Base-by-base conservation (phyloP, 495 filamentous ascomycete species). In the Daldinia bambusicola region DNA sequence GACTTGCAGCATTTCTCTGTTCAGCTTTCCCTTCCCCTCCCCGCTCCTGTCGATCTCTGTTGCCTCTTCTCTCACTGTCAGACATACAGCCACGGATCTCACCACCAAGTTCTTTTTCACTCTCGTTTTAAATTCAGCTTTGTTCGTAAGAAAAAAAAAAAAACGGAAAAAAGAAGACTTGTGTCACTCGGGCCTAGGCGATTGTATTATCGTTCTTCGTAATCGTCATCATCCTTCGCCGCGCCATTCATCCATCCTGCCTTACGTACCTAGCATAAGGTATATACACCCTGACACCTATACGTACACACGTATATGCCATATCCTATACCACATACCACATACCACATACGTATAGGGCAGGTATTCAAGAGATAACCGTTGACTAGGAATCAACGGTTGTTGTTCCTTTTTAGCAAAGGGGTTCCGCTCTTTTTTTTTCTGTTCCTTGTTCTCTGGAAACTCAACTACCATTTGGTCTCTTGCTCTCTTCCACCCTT, bases 31-130 rank as follows among this genome's bases (percentile, higher is more conserved):
- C 32, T 26, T 36, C 34, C 32, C 34, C 9, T 37, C 60, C 59
- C 60, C 58, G 63, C 59, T 60, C 53, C 14, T 34, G 59, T 48
- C 69, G 45, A 60, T 64, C 69, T 63, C 63, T 67, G 64, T 67
- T 55, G 6, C 37, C 2, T 38, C 37, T 34, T 7, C 34, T 36
- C 34, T 36, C n/a, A n/a, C n/a, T 13, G 37, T 13, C 37, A 14
- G 37, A 40, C 37, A 14, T 40, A 40, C 37, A 40, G 58, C 51
- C 50, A 38, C 40, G 34, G 55, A 63, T 18, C 63, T 10, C 26
- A 26, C 60, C 63, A 66, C 59, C 59, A 71, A 62, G 4, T 38
- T 40, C 14, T 34, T 58, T 34, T 32, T 32, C 8, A 55, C 34
- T 45, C 43, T 52, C 53, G 64, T 32, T 66, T 45, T 7, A 53